Base-by-base conservation (phyloP, 73 alveolate genomes). In the Stentor coeruleus region DNA sequence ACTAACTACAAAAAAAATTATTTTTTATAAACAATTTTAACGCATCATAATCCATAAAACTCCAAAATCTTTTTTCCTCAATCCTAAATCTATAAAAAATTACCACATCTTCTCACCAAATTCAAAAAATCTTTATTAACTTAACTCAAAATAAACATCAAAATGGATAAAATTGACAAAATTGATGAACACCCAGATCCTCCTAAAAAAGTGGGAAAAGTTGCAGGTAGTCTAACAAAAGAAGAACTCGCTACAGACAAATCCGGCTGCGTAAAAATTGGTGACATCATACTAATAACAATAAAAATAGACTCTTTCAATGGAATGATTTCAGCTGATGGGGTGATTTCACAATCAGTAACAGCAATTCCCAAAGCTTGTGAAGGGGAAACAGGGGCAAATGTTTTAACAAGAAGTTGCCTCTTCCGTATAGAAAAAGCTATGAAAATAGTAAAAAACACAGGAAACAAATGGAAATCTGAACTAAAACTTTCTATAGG, bases 381-480 rank as follows among this genome's bases (percentile, higher is more conserved):
- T 40, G 14, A 14, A 26, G 11, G n/a, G 0, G 79, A 66, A 26
- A 20, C 14, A 20, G 79, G 79, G 26, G 79, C 79, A 0, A 66
- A 66, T 2, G 39, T 66, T 1, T 40, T 66, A 1, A 66, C 79
- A 0, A 31, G 83, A 75, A 15, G 35, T 37, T 75, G 83, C 38
- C 58, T 75, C 6, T 75, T 75, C 38, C 26, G 72, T 26, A 40
- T 75, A 31, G 83, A 75, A 75, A 75, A 36, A 33, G 81, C 83
- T 14, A 15, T 35, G 39, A 66, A 66, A 66, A 40, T 66, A 11
- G 33, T 40, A 0, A 66, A 75, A 75, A 66, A 75, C 26, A 38
- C 15, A 20, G 14, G 40, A 75, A 75, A 35, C 77, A 31, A 75
- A 35, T 37, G 36, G 14, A 66, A 75, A 35, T 75, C 72, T 6